Conservation (phyloP, 129 eudicot species). For the Lactuca sativa region DNA sequence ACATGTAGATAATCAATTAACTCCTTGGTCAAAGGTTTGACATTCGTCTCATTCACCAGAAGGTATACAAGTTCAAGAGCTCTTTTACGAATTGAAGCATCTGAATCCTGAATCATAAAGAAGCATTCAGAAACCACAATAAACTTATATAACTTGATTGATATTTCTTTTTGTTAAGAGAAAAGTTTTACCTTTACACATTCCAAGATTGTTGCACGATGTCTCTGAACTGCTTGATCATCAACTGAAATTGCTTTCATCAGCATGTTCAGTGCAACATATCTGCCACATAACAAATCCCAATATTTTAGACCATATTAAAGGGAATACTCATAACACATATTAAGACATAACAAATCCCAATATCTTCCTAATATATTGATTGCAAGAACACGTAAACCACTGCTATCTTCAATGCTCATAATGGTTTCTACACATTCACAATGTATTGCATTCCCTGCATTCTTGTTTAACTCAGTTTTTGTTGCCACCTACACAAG, state of each 20-base stretch:
- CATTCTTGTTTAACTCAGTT: conserved; percentile 96
- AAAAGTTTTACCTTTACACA: conserved; percentile 81
- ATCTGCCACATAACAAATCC: conserved; percentile 46
- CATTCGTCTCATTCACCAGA: conserved; percentile 89
- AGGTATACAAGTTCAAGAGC: conserved; percentile 98
- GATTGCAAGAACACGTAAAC: conserved; percentile 95
- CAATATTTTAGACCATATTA: conserved; percentile 9
- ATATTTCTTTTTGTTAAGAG: neutral
- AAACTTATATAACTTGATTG: neutral
- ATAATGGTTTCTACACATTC: conserved; percentile 97
- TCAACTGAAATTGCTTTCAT: conserved; percentile 84
- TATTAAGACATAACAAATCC: neutral
- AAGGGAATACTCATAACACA: neutral
- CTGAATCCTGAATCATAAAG: conserved; percentile 73
- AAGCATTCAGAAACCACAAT: neutral
- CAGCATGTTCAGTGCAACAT: conserved; percentile 97
- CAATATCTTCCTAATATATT: conserved; percentile 94
- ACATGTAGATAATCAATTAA: conserved; percentile 83
- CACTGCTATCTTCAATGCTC: conserved; percentile 90
- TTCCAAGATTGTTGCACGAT: conserved; percentile 90
- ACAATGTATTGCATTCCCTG: conserved; percentile 95
- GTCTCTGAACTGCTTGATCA: conserved; percentile 99
- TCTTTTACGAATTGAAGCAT: conserved; percentile 98
- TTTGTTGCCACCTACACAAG: conserved; percentile 86
- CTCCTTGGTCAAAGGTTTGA: conserved; percentile 83